Base-by-base conservation (phyloP, 345 rosid species). In the Cardamine resedifolia region DNA sequence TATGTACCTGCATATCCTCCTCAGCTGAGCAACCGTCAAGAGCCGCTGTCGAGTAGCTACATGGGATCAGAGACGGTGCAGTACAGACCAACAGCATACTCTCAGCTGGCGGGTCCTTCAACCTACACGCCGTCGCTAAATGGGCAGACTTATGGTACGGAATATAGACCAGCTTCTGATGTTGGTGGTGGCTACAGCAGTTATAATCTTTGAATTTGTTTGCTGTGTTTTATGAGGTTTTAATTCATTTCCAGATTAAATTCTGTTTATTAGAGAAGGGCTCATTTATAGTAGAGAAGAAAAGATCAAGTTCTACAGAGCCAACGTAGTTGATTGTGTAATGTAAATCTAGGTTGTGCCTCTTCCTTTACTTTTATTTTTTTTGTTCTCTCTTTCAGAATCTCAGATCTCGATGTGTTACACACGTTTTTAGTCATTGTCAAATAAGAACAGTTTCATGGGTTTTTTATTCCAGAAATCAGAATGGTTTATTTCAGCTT, bases 121-220 rank as follows among this genome's bases (percentile, higher is more conserved):
- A 41, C 59, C 5, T 78, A 78, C 78, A 43, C 49, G 16, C 66
- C 67, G 5, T 27, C 71, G 2, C 39, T 73, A 38, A 20, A 23
- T 61, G 81, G 65, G 3, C 78, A 78, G 64, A 55, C 70, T 7
- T 78, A 78, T 62, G 60, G 75, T 27, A 49, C 62, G 30, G 81
- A 77, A 49, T 58, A 77, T 77, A 71, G 67, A 58, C 71, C 79
- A 20, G 70, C 78, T 34, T 73, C 81, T 68, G 75, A 64, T 48
- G 63, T 48, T 56, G 50, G 56, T 55, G 55, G 58, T 73, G 78
- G 81, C 63, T 78, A 63, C 64, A 73, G 3, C 70, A 78, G 26
- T 56, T 73, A 43, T 30, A 78, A 57, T 64, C 43, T 68, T 56
- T 73, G 60, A 73, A 49, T 41, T 18, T n/a, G 16, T 55, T 44